Base-by-base conservation (phyloP, 495 filamentous ascomycete species). In the Pyronema domesticum region DNA sequence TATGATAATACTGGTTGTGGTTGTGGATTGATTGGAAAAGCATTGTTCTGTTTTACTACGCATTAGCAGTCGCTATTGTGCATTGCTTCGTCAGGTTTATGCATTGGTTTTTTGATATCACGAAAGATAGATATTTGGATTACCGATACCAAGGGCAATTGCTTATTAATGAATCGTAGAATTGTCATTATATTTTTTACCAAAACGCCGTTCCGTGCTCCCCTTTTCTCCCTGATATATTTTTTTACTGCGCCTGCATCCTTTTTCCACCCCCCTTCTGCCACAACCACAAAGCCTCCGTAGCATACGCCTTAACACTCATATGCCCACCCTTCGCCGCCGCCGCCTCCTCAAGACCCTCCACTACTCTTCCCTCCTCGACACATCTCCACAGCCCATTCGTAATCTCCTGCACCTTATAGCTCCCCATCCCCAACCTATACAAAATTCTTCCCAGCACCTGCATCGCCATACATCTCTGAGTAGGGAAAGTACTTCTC, bases 391-490 rank as follows among this genome's bases (percentile, higher is more conserved):
- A 91, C 45, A 89, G 60, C 3, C 79, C 85, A 62, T 72, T 69
- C 17, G 72, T 69, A 17, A 81, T 55, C 51, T 71, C 71, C 0
- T 78, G 76, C 0, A 70, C 72, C 0, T 88, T 87, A 69, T 84
- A 94, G 57, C 89, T 79, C 0, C 82, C 85, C 51, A 68, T 74
- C 0, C 91, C 91, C 0, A 98, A 73, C 18, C 87, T 74, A 62
- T 85, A 95, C 34, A 95, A 60, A 14, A 98, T 75, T 10, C 91
- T 73, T 0, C 91, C 91, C 5, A 96, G 72, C 0, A 86, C 88
- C 67, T 93, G 89, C 68, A 84, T 94, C 1, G 93, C 88, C 10
- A 98, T 71, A 59, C 91, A 98, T 1, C 93, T 73, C 70, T 98
- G 91, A 0, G 80, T 77, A 3, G 93, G 77, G 51, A 93, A 86